Conservation (phyloP, 2,329 filamentous ascomycete genomes). For the Aspergillus sp. region DNA sequence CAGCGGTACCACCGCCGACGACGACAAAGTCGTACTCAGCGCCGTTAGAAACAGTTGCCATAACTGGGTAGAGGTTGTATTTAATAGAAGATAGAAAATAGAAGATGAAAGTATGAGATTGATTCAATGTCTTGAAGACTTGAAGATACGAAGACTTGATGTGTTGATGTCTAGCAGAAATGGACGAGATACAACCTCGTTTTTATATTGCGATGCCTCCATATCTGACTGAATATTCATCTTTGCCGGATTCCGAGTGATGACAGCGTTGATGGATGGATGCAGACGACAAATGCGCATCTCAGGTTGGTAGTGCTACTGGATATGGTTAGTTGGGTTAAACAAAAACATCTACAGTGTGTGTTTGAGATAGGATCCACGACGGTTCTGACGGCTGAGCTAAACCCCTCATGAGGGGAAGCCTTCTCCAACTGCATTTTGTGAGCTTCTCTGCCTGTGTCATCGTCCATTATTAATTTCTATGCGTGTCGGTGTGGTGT, state of each 20-base stretch:
- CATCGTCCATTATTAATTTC: no score
- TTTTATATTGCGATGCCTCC: no score
- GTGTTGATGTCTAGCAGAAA: neutral
- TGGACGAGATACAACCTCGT: neutral
- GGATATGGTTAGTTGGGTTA: neutral
- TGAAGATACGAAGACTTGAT: neutral
- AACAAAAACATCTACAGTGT: no score
- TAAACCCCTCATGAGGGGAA: neutral
- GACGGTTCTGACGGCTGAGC: neutral
- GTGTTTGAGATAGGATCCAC: no score
- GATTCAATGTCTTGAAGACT: neutral
- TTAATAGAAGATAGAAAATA: neutral
- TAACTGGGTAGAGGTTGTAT: neutral
- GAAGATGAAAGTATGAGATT: neutral
- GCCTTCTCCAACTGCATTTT: neutral
- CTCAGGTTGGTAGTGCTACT: neutral
- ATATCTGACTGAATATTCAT: neutral
- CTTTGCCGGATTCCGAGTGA: neutral
- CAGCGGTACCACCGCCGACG: constrained; percentile 38
- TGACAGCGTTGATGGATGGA: neutral
- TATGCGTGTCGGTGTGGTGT: no score
- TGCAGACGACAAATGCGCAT: neutral
- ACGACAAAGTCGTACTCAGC: constrained; percentile 30
- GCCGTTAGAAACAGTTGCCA: neutral
- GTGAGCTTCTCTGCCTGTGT: no score